Base-by-base conservation (phyloP, 371 early-diverging fungal species). In the Rhizopus microsporus region DNA sequence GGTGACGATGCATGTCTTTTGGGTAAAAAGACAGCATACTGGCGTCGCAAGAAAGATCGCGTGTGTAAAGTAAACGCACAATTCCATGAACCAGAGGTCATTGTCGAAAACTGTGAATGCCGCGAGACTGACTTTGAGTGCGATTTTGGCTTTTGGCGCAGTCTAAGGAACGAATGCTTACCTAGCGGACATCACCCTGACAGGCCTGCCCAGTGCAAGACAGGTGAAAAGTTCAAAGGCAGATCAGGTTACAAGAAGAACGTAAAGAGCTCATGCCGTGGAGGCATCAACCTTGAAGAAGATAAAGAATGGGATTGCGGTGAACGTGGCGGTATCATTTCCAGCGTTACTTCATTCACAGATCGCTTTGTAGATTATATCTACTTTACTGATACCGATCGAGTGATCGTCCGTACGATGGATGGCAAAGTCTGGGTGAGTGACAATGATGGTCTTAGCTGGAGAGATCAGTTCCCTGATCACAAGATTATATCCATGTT, bases 31-130 rank as follows among this genome's bases (percentile, higher is more conserved):
- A 76, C 77, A 6, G 74, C 69, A 5, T 88, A 88, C 65, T 91
- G 88, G 83, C 83, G 96, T 5, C 88, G 94, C 57, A 93, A 94
- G 80, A 71, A 78, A 12, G 84, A 83, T 48, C 86, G 84, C 35
- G 67, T 72, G 3, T 96, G 96, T 68, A 83, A 65, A 35, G 86
- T 93, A 2, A 85, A 83, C 13, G 72, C 86, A 39, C 77, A 84
- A 51, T 89, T 88, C 68, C 76, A 81, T 16, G 70, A 77, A 31
- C 88, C 86, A 4, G 76, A 80, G 17, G 71, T 69, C 4, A 61
- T 75, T 8, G 50, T 69, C 33, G 68, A 72, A 17, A 71, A 64
- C 7, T 93, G 93, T 66, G 71, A 78, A 54, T 94, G 94, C 68
- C 81, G 85, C 15, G 77, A 77, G 23, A 73, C 72, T 31, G 94